phyloP scores from a whole-genome alignment of 768 basidiomycete species.

The Psilocybe sp. region DNA sequence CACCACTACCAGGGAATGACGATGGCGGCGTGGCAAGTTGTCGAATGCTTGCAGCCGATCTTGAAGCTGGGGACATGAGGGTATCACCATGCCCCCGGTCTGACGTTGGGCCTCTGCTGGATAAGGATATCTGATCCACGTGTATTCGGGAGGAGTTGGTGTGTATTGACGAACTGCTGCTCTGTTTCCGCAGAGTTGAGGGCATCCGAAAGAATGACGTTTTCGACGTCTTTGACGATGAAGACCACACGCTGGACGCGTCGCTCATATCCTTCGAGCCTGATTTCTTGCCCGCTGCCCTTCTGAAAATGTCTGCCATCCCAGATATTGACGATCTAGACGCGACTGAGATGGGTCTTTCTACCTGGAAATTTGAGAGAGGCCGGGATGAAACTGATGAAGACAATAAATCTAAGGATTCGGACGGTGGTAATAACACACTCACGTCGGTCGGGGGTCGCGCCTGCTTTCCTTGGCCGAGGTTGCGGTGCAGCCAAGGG shows the following conservation, averaged over 20 bases:
- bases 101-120: constrained; percentile 37
- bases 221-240: constrained; percentile 33
- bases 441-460: constrained; percentile 33
- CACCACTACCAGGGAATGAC: constrained; percentile 38
- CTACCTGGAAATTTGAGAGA: constrained; percentile 38
- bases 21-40: constrained; percentile 56
- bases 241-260: constrained; percentile 43
- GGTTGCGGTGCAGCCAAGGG: constrained; percentile 44
- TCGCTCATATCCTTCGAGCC: constrained; percentile 43
- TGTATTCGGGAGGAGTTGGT: constrained; percentile 38
- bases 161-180: constrained; percentile 46
- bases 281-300: constrained; percentile 39
- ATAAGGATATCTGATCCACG: constrained; percentile 39
- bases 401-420: constrained; percentile 1
- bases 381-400: constrained; percentile 31
- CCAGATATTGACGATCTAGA: constrained; percentile 55
- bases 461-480: constrained; percentile 23
- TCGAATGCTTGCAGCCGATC: constrained; percentile 45
- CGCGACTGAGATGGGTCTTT: constrained; percentile 48
- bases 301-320: constrained; percentile 49
- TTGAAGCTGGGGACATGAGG: constrained; percentile 30
- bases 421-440: not conserved
- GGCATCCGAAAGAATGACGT: constrained; percentile 36
- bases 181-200: constrained; percentile 42
- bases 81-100: constrained; percentile 26